phyloP scores from a whole-genome alignment of 208 protist species.

The Phytomonas sp. region DNA sequence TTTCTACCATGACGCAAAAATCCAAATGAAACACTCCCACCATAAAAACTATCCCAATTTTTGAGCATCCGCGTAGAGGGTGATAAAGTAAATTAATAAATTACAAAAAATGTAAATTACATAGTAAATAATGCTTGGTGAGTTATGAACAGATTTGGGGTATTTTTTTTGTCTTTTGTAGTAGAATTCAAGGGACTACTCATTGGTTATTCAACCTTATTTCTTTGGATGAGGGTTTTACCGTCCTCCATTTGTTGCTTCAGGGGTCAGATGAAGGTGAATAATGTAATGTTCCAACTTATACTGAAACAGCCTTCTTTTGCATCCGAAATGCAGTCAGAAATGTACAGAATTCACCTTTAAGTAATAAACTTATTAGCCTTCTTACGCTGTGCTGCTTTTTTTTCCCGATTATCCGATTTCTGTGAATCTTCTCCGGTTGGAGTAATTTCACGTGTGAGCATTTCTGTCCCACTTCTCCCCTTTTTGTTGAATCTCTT shows the following conservation, averaged over 20 bases:
- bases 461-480: neutral
- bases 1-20: no score
- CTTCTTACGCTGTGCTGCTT: neutral
- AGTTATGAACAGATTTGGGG: neutral
- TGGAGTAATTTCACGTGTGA: neutral
- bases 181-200: neutral
- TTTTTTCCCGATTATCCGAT: neutral
- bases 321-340: neutral
- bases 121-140: neutral
- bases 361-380: neutral
- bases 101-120: neutral
- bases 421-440: neutral
- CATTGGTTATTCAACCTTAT: neutral
- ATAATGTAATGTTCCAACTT: neutral
- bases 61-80: neutral
- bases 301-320: neutral
- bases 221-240: neutral
- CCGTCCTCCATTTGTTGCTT: neutral
- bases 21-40: neutral
- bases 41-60: neutral
- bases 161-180: neutral
- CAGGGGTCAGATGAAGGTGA: neutral
- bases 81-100: neutral
- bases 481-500: neutral
- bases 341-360: neutral